Evolutionary conservation across 257 asterid species (phyloP), one percentile per base, ranked within the genome.

Genomic region (Cruciata laevipes): DNA sequence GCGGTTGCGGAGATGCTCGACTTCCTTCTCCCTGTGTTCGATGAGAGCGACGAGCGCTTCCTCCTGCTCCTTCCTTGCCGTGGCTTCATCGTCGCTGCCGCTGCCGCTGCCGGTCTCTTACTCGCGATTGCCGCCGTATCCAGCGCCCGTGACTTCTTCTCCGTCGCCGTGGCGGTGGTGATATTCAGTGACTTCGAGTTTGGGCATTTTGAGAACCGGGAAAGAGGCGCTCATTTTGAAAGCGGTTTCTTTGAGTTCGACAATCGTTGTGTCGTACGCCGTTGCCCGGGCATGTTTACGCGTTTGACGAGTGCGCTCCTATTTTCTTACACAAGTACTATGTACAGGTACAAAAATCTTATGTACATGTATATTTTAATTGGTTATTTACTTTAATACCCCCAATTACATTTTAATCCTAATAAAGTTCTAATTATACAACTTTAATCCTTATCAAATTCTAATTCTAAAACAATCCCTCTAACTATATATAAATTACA

Each of bases 21-120:
- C 98, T 84, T 92, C 98, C 72, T 82, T 86, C n/a, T 82, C 66
- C 3, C 98, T 96, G 58, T 87, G 95, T 60, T 87, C 98, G 16
- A 82, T 62, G 30, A 92, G 92, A 58, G 90, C 96, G 5, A 87
- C 77, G 20, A 87, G 77, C 47, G 96, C 96, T 79, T 83, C 90
- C 68, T 89, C 95, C 80, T 82, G 89, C 71, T 85, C 95, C 5
- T 67, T 55, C 72, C 73, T 80, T 37, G 66, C 23, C 63, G 71
- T 53, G 16, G 23, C 66, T 75, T 77, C 83, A 24, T 78, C 83
- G 10, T 79, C 76, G 32, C 55, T 68, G 12, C 32, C 67, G 5
- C 17, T 83, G 7, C 77, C 76, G 32, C 55, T 61, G 12, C 53
- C 67, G 5, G 11, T 60, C 0, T 24, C 61, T 4, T 33, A 27